Base-by-base conservation (phyloP, 495 filamentous ascomycete genomes). In the Beverwykella pulmonaria region DNA sequence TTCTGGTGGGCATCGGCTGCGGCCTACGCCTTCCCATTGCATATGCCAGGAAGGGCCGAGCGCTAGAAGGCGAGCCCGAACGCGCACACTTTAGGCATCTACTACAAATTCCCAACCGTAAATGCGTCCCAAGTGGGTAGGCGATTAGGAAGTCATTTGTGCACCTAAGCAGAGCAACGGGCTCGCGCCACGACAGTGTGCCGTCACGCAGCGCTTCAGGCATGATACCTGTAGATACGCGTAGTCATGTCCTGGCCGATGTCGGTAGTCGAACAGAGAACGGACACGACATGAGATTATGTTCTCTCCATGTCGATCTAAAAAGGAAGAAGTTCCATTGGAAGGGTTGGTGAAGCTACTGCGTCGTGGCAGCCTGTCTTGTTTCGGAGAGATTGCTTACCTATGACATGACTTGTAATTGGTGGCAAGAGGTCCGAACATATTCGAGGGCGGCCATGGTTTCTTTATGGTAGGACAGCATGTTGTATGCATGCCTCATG, bases 141-240 rank as follows among this genome's bases (percentile, higher is more conserved):
- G n/a, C n/a, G n/a, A n/a, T 14, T 44, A 44, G 39, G 39, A 44
- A 49, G 20, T 50, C 25, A 17, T 50, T 12, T n/a, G 39, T 44
- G 9, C 48, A 17, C 15, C 20, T 47, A 6, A 47, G 15, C 15
- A 47, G 15, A 47, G 44, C 15, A 47, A 22, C 5, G 20, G 49
- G 48, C 15, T 52, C 17, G 59, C 17, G 36, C 15, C 32, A 49
- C 58, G 19, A 41, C 23, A 27, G 59, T 26, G 15, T 39, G 46
- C 47, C 20, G 41, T 57, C 39, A 25, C 47, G 61, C 53, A 65
- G 50, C 34, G 60, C 20, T 41, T 25, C 7, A 10, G 39, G 41
- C 55, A 46, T 60, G 63, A 54, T 56, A 61, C 25, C 55, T 67
- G 56, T 44, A 29, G 56, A 61, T 55, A 46, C 1, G 63, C 63